Conservation (phyloP, 1,139 yeast genomes). For the Chernovozyma aurita region DNA sequence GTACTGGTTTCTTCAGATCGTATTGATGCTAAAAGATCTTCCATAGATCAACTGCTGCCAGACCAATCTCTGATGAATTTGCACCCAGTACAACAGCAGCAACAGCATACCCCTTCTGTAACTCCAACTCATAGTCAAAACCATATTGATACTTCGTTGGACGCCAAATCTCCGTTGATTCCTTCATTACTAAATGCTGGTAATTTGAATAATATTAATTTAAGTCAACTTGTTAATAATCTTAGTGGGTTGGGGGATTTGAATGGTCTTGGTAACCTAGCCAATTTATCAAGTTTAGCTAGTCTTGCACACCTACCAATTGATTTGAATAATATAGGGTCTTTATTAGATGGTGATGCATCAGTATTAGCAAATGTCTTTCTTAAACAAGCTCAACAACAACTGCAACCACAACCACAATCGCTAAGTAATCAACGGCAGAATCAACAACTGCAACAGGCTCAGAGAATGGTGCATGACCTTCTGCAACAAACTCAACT, state of each 20-base stretch:
- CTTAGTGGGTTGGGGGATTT: constrained; percentile 35
- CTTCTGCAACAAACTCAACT: neutral
- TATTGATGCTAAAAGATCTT: neutral
- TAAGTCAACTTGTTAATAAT: constrained; percentile 43
- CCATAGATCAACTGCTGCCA: neutral
- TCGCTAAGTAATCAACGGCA: neutral
- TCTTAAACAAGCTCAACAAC: neutral
- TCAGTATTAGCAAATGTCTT: neutral
- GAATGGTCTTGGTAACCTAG: constrained; percentile 31
- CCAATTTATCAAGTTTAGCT: constrained; percentile 39
- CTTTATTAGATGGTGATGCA: constrained; percentile 18
- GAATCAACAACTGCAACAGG: neutral
- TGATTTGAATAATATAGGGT: constrained; percentile 35
- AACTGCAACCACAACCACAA: constrained; percentile 11
- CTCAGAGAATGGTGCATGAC: neutral
- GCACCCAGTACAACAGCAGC: constrained; percentile 4
- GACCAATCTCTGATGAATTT: neutral
- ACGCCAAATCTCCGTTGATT: constrained; percentile 8
- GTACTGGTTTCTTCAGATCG: neutral
- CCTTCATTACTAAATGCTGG: constrained; percentile 34
- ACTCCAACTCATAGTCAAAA: constrained; percentile 1
- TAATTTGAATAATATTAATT: constrained; percentile 39
- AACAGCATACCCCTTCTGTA: neutral
- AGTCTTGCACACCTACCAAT: constrained; percentile 43
- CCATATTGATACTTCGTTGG: constrained; percentile 14